A percentile compares a stretch with the other conserved stretches of the same genome.
phyloP scores from a whole-genome alignment of 2,329 filamentous ascomycete genomes.

The Domatiomyces globalis region DNA sequence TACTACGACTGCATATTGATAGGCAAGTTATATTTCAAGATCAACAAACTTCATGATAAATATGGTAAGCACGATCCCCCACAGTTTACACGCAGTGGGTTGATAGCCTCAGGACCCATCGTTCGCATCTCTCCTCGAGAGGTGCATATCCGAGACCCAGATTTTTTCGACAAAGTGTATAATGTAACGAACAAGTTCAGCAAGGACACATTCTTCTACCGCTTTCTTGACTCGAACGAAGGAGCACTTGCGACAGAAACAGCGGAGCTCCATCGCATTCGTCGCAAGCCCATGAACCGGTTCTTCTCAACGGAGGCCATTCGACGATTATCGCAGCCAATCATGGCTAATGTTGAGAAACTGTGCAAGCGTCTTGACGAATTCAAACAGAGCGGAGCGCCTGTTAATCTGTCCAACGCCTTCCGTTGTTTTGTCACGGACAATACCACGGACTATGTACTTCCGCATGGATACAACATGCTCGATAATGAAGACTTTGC shows the following conservation, averaged over 20 bases:
- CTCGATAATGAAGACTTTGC: slow-evolving; percentile 15
- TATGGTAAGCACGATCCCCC: slow-evolving; percentile 21
- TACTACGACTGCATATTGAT: slow-evolving; percentile 12
- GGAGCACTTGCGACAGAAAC: slow-evolving; percentile 23
- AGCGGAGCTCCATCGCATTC: slow-evolving; percentile 22
- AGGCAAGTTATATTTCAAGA: slow-evolving; percentile 25
- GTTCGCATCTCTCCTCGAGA: slow-evolving; percentile 15
- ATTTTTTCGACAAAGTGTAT: slow-evolving; percentile 16
- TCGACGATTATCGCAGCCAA: not conserved
- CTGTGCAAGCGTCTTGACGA: slow-evolving; percentile 12
- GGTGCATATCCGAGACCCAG: slow-evolving; percentile 16
- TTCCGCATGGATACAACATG: slow-evolving; percentile 13
- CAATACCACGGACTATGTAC: slow-evolving; percentile 15
- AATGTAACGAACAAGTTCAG: slow-evolving; percentile 12
- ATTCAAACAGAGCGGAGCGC: slow-evolving; percentile 9
- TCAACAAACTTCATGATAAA: slow-evolving; percentile 24
- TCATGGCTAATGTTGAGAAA: slow-evolving; percentile 8
- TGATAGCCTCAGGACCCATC: slow-evolving; percentile 13
- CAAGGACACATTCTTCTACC: slow-evolving; percentile 16
- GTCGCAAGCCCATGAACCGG: slow-evolving; percentile 23
- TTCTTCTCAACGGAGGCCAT: slow-evolving; percentile 23
- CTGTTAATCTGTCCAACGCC: slow-evolving; percentile 14
- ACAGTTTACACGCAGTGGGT: not conserved
- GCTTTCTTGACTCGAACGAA: slow-evolving; percentile 15
- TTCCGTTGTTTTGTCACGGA: slow-evolving; percentile 16